Evolutionary conservation across 148 eudicot genomes (phyloP).

Genomic region (Spergularia bocconei): DNA sequence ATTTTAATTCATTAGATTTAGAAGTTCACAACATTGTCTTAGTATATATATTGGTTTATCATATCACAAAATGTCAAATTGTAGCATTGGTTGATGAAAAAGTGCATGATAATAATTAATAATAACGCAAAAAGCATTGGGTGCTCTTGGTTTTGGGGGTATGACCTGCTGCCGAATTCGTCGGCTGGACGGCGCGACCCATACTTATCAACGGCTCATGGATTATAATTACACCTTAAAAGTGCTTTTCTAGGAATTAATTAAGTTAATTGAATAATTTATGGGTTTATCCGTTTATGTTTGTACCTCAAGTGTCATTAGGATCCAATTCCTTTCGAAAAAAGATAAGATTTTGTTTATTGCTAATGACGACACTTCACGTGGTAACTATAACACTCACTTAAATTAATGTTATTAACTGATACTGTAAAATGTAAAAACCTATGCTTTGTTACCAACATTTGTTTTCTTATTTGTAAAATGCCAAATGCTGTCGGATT

Average conservation of each 20-base stretch:
- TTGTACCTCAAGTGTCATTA: slow-evolving; percentile 13
- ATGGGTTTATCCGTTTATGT: slow-evolving; percentile 14
- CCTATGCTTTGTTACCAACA: no score
- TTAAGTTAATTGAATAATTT: neutral
- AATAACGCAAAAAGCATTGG: neutral
- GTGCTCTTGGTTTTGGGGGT: neutral
- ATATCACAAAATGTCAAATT: neutral
- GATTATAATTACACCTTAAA: neutral
- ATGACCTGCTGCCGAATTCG: slow-evolving; percentile 12
- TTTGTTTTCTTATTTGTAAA: no score
- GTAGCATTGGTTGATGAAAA: neutral
- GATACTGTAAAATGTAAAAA: no score
- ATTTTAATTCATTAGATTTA: no score
- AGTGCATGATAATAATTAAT: neutral
- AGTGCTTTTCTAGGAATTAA: no score
- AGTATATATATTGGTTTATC: no score
- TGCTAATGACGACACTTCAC: neutral
- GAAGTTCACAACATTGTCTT: no score
- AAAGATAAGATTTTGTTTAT: neutral
- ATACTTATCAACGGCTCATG: neutral
- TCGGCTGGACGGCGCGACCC: slow-evolving; percentile 22
- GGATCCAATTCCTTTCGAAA: neutral
- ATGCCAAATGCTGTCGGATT: no score
- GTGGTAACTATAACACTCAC: neutral
- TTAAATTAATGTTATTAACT: no score